phyloP scores from a whole-genome alignment of 1,284 basidiomycete genomes.

The Apiotrichum gamsii region DNA sequence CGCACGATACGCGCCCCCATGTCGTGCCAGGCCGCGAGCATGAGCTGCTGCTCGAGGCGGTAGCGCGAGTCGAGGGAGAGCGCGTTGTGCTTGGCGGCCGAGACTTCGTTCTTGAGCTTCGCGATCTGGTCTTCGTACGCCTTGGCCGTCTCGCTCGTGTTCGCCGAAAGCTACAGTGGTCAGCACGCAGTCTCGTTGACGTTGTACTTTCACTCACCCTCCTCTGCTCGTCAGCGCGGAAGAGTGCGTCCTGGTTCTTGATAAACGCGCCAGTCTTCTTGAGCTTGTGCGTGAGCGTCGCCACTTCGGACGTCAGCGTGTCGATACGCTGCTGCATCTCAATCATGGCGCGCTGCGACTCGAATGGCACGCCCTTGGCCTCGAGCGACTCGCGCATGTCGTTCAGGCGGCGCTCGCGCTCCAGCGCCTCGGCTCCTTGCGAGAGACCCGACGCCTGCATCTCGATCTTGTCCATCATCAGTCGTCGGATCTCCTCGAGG shows the following conservation, averaged over 20 bases:
- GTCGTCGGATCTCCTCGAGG: slow-evolving; percentile 76
- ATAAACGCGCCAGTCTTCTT: slow-evolving; percentile 84
- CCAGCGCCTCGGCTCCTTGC: slow-evolving; percentile 73
- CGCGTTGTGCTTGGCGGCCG: slow-evolving; percentile 53
- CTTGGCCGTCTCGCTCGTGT: slow-evolving; percentile 66
- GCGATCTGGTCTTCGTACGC: slow-evolving; percentile 65
- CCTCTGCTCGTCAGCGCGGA: slow-evolving; percentile 23
- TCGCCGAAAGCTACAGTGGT: slow-evolving; percentile 47
- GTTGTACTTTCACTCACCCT: slow-evolving; percentile 16
- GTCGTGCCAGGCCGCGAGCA: slow-evolving; percentile 67
- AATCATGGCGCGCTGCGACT: slow-evolving; percentile 68
- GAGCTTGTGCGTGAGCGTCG: slow-evolving; percentile 69
- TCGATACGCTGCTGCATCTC: slow-evolving; percentile 70
- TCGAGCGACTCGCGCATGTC: slow-evolving; percentile 67
- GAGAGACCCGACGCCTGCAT: slow-evolving; percentile 80
- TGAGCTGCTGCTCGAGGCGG: slow-evolving; percentile 67
- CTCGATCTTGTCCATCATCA: slow-evolving; percentile 85
- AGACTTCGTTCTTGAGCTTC: slow-evolving; percentile 63
- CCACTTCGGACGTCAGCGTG: slow-evolving; percentile 62
- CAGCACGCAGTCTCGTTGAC: neutral
- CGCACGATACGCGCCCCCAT: slow-evolving; percentile 61
- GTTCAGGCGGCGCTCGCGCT: slow-evolving; percentile 53
- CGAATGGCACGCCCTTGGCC: slow-evolving; percentile 69
- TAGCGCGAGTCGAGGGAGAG: slow-evolving; percentile 50
- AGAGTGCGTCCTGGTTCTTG: slow-evolving; percentile 81